Evolutionary conservation across 345 rosid species (phyloP), one percentile per base, ranked within the genome.

Genomic region (Durio zibethinus): DNA sequence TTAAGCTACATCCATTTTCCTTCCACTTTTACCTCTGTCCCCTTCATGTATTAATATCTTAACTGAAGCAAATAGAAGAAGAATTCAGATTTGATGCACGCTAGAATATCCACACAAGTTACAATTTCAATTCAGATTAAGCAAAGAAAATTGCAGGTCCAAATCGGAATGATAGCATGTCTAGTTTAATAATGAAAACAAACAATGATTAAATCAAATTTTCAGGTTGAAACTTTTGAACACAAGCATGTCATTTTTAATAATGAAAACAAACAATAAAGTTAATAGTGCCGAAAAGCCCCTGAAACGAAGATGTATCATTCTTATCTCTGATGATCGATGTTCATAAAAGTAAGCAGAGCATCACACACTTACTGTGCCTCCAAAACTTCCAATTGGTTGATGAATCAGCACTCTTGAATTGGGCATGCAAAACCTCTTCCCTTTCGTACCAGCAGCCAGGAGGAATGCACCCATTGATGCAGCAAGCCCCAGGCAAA

Each of bases 381-480:
- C 98, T 79, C 98, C 97, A 15, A 93, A 91, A 10, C 90, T 83
- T 86, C 98, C 99, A 80, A 87, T 93, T 29, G 94, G 97, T 78
- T 93, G 98, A 89, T 92, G 99, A 59, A 95, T 90, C 99, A 95
- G 92, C 72, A 93, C 96, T 84, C 87, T 92, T 29, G 90, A 93
- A 81, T 95, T 95, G 40, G 99, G 99, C 99, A 95, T 93, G 87
- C 96, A 93, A 66, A 83, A 93, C 43, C 99, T 91, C 89, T 95
- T 93, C 78, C 97, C 99, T 90, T 90, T 89, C 3, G 94, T 74
- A 59, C 99, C 99, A 76, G 93, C 65, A 74, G 96, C 94, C 73
- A 95, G 94, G 43, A 95, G 89, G 81, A 95, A 92, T 23, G 99
- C 97, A 66, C 93, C 95, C 96, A 90, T 92, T 20, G 99, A 95